These are phyloP conservation scores for Cercospora sp. DNA, from an alignment of 2,329 filamentous ascomycete genomes.

Conservation along the genomic window DNA sequence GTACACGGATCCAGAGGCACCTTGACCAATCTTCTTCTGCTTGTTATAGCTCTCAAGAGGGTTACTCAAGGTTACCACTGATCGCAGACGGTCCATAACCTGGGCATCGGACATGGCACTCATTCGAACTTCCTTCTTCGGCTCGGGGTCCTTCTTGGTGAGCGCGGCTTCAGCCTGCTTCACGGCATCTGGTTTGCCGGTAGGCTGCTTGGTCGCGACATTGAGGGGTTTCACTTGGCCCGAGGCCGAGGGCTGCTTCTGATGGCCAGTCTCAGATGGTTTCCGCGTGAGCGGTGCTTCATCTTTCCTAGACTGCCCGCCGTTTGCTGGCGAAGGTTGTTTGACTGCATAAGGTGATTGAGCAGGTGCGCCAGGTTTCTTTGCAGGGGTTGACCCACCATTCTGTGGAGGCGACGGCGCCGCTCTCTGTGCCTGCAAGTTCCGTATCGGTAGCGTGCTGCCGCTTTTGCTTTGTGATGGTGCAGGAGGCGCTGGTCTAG, in stretches of 20 bases:
- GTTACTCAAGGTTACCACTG: conserved; percentile 93
- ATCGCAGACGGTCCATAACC: conserved; percentile 92
- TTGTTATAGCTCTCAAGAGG: conserved; percentile 96
- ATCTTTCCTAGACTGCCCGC: conserved; percentile 31
- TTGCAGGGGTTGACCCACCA: conserved; percentile 29
- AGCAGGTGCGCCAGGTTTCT: conserved; percentile 30
- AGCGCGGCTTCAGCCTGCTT: conserved; percentile 89
- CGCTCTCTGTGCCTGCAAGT: conserved; percentile 66
- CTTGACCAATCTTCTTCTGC: conserved; percentile 99
- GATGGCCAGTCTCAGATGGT: conserved; percentile 32
- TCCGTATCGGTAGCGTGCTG: conserved; percentile 44
- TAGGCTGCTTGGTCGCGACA: conserved; percentile 49
- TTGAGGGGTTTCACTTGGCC: conserved; percentile 54
- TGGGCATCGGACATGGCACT: conserved; percentile 96
- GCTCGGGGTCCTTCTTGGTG: conserved; percentile 67
- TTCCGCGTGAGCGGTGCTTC: conserved; percentile 34
- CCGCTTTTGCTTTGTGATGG: conserved; percentile 34
- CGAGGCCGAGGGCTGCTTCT: conserved; percentile 29
- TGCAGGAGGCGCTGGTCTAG: conserved; percentile 68
- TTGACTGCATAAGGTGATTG: conserved; percentile 35
- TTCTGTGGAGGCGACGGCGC: conserved; percentile 39
- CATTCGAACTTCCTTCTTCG: conserved; percentile 89
- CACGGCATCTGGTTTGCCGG: conserved; percentile 62
- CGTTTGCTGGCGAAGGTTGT: conserved; percentile 28
- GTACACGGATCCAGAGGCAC: conserved; percentile 96